Evolutionary conservation across 202 grass and related monocot genomes (phyloP), one percentile per base, ranked within the genome.

Genomic region (Saccharum hybrid): DNA sequence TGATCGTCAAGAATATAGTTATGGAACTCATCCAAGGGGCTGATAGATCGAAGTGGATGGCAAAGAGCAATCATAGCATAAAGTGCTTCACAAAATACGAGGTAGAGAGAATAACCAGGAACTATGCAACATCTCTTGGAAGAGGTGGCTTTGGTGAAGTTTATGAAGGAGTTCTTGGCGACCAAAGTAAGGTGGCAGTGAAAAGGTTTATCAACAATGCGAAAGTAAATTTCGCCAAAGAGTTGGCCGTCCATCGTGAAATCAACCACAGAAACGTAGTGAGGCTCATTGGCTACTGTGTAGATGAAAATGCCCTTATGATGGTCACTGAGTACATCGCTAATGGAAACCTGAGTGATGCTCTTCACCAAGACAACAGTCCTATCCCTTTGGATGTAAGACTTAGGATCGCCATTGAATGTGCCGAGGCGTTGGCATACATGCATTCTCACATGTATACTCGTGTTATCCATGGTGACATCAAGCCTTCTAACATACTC

Each of bases 251-350:
- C 28, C 78, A 80, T 37, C 33, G 65, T 16, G 30, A 56, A 69
- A 80, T 80, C 46, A 80, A 80, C 48, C 78, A 81, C 14, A 57
- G 18, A 33, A 69, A 69, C 15, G 65, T 81, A 4, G 48, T 70
- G 0, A 68, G 48, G 37, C 65, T 70, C n/a, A 70, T 81, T 21
- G 78, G 48, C 9, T 81, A 6, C 4, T 81, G 78, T 3, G 0
- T 6, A 7, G 78, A 70, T 6, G 46, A 68, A 57, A 68, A 80
- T 40, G 63, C 19, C 1, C 33, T 69, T 1, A 69, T 56, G 45
- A 10, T 80, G 46, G 12, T 80, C 0, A 80, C n/a, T 1, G 33
- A 80, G 46, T 80, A 68, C 39, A 28, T 80, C 13, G 0, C 46
- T 18, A 68, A 56, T 2, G 77, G 77, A 16, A 80, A 80, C 13